phyloP scores from a whole-genome alignment of 148 eudicot genomes.

The Camellia sinensis region DNA sequence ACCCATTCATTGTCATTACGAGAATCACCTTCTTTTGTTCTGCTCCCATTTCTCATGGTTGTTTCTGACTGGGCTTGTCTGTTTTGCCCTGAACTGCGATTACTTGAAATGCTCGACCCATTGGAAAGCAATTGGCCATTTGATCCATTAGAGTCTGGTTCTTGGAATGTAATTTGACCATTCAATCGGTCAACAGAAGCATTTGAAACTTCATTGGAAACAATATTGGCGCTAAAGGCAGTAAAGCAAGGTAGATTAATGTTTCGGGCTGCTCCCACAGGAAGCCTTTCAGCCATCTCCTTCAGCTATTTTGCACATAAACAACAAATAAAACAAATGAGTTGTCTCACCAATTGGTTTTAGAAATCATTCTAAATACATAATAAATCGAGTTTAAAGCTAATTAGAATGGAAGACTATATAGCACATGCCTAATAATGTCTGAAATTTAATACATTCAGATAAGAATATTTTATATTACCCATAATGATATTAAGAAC shows the following conservation, averaged over 20 bases:
- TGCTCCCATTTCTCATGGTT: constrained; percentile 55
- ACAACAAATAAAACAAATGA: constrained; percentile 7
- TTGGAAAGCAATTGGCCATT: constrained; percentile 48
- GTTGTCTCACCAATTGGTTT: constrained; percentile 3
- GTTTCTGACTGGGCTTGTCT: constrained; percentile 48
- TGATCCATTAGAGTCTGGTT: constrained; percentile 57
- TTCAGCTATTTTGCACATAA: constrained; percentile 46
- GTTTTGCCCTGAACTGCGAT: constrained; percentile 52
- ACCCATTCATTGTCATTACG: constrained; percentile 83
- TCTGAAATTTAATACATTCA: background rate
- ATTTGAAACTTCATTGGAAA: constrained; percentile 48
- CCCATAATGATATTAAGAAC: background rate
- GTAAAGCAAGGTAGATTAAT: constrained; percentile 55
- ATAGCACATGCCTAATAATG: background rate
- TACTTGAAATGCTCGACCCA: constrained; percentile 59
- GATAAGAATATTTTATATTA: background rate
- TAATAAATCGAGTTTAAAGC: background rate
- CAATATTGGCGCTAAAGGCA: constrained; percentile 39
- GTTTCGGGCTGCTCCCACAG: constrained; percentile 83
- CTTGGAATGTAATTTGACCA: constrained; percentile 41
- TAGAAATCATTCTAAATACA: background rate
- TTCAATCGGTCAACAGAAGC: constrained; percentile 45
- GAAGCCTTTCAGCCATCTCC: constrained; percentile 97
- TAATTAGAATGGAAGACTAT: background rate
- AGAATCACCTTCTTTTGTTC: constrained; percentile 64